Evolutionary conservation across 352 stramenopile genomes (phyloP).

Genomic region (Phytophthora podocarpi): DNA sequence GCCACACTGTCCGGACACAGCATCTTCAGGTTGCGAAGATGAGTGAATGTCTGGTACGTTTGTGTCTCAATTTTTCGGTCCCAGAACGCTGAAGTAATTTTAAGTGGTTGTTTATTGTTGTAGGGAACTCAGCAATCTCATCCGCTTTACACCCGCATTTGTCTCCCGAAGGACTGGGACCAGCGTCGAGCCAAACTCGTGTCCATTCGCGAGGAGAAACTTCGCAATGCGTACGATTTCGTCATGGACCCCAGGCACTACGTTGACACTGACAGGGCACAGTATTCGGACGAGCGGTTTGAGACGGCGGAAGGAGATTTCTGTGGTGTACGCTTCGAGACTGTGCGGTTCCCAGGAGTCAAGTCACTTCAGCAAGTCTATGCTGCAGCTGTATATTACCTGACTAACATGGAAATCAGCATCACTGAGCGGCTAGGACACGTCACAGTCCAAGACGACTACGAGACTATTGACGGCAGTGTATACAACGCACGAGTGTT

Average conservation of each 20-base stretch:
- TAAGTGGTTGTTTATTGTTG: too few species aligned
- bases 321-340: slow-evolving; percentile 25
- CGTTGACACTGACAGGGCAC: slow-evolving; percentile 17
- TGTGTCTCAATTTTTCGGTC: too few species aligned
- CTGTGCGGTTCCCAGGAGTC: slow-evolving; percentile 33
- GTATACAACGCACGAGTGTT: slow-evolving; percentile 24
- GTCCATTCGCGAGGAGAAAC: slow-evolving; percentile 13
- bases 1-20: neutral
- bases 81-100: too few species aligned
- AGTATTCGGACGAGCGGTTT: slow-evolving; percentile 29
- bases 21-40: slow-evolving; percentile 21
- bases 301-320: slow-evolving; percentile 34
- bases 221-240: slow-evolving; percentile 30
- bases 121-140: slow-evolving; percentile 17
- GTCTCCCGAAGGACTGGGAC: slow-evolving; percentile 19
- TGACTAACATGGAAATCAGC: slow-evolving; percentile 47
- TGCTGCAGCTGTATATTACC: slow-evolving; percentile 37
- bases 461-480: slow-evolving; percentile 21
- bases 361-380: slow-evolving; percentile 38
- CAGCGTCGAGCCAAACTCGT: slow-evolving; percentile 13
- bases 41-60: slow-evolving; percentile 12
- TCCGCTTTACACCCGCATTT: slow-evolving; percentile 28
- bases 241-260: slow-evolving; percentile 19
- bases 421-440: slow-evolving; percentile 36
- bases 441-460: slow-evolving; percentile 33